Percentiles rank a stretch among this genome's conserved stretches.
phyloP scores from a whole-genome alignment of 495 filamentous ascomycete species.

The Trichocladium uniseriatum region DNA sequence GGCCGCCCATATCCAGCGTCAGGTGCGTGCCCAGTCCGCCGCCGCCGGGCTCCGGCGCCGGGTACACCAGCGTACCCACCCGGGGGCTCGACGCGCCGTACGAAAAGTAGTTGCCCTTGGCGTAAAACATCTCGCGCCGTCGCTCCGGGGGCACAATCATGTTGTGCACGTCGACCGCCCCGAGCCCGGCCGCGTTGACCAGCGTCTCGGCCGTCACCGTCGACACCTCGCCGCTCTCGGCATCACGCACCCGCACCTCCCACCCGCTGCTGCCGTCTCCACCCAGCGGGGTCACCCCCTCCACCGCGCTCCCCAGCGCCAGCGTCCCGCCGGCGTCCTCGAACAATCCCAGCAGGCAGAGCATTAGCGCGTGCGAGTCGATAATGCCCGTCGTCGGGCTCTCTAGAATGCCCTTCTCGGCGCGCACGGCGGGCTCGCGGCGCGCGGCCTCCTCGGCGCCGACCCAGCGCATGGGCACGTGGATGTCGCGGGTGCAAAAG shows the following conservation, averaged over 20 bases:
- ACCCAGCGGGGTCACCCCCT: slow-evolving; percentile 49
- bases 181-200: slow-evolving; percentile 79
- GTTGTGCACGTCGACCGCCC: slow-evolving; percentile 69
- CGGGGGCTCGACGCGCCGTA: slow-evolving; percentile 57
- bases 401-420: slow-evolving; percentile 68
- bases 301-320: slow-evolving; percentile 56
- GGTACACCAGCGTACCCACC: slow-evolving; percentile 75
- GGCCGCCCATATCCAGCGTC: slow-evolving; percentile 78
- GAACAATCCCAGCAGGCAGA: slow-evolving; percentile 61
- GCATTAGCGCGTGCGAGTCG: slow-evolving; percentile 79
- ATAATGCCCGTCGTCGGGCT: slow-evolving; percentile 81
- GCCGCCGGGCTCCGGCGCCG: slow-evolving; percentile 66
- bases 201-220: slow-evolving; percentile 63
- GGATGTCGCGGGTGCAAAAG: slow-evolving; percentile 51
- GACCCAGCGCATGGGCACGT: slow-evolving; percentile 67
- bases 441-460: slow-evolving; percentile 46
- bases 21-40: slow-evolving; percentile 89
- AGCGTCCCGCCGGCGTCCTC: slow-evolving; percentile 67
- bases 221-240: slow-evolving; percentile 36
- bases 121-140: slow-evolving; percentile 60
- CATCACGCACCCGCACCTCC: slow-evolving; percentile 36
- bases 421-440: slow-evolving; percentile 66
- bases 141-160: slow-evolving; percentile 58
- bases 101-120: slow-evolving; percentile 93
- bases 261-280: slow-evolving; percentile 39